These are phyloP conservation scores for Globisporangium okanoganense DNA, from an alignment of 352 stramenopile species.

Conservation along the genomic window DNA sequence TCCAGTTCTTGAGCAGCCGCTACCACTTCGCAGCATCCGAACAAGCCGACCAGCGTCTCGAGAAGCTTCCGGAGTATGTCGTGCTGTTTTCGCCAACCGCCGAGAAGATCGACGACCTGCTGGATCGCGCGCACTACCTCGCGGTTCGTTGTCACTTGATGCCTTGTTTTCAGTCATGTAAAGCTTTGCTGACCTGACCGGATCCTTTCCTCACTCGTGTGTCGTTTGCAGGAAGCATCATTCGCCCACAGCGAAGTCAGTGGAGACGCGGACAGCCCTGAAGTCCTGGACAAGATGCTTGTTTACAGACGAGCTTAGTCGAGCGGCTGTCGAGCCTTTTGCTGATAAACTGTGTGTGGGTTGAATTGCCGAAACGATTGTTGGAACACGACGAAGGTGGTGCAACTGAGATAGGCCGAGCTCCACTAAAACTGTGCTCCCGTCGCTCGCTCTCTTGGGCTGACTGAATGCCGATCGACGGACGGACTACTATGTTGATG, in stretches of 20 bases:
- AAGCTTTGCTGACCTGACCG: not conserved
- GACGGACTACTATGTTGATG: not conserved
- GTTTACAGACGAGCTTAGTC: constrained; percentile 45
- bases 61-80: constrained; percentile 53
- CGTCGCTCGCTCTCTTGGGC: not conserved
- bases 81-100: constrained; percentile 62
- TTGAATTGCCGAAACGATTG: not conserved
- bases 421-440: not conserved
- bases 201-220: not conserved
- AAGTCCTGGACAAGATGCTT: constrained; percentile 58
- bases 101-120: constrained; percentile 40
- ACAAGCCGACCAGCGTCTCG: constrained; percentile 14
- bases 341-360: constrained; percentile 11
- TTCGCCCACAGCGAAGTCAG: constrained; percentile 73
- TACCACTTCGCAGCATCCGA: constrained; percentile 38
- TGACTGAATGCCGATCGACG: not conserved
- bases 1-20: constrained; percentile 43
- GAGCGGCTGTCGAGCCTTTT: not conserved
- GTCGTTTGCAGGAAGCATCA: constrained; percentile 29
- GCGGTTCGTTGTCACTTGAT: constrained; percentile 27
- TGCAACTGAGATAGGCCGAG: not conserved
- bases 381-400: not conserved
- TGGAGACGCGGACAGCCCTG: constrained; percentile 58
- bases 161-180: not conserved
- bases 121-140: constrained; percentile 40